Evolutionary conservation across 208 protist genomes (phyloP).

Genomic region (Trypanosoma mega): DNA sequence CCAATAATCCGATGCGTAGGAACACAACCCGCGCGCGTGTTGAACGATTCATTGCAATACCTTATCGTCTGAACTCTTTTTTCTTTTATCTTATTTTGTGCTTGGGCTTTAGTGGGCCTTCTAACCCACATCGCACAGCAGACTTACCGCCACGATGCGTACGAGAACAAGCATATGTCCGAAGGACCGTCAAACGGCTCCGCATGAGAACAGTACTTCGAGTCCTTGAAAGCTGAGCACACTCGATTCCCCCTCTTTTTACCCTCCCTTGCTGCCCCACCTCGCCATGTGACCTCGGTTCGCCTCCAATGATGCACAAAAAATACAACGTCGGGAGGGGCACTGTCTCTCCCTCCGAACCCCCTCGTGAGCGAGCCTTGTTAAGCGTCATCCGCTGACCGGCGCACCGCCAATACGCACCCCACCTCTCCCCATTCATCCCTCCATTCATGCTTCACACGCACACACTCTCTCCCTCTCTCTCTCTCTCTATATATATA

Average conservation of each 20-base stretch:
- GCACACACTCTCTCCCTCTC: too few species aligned
- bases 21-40: background rate
- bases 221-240: conserved; percentile 26
- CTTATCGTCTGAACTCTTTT: background rate
- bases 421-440: too few species aligned
- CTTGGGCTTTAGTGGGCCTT: background rate
- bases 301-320: too few species aligned
- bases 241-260: background rate
- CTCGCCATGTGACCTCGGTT: too few species aligned
- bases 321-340: too few species aligned
- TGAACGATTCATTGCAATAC: conserved; percentile 15
- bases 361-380: too few species aligned
- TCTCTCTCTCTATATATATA: too few species aligned
- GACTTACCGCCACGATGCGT: conserved; percentile 15
- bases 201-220: conserved; percentile 24
- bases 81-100: too few species aligned
- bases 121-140: background rate
- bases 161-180: conserved; percentile 41
- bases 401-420: too few species aligned
- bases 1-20: conserved; percentile 29
- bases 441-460: too few species aligned
- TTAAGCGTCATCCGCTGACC: too few species aligned
- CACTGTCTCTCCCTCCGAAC: too few species aligned
- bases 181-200: conserved; percentile 1
- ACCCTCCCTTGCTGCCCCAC: background rate